Evolutionary conservation across 306 rosid species (phyloP), one percentile per base, ranked within the genome.

Genomic region (Cotoneaster glaucophyllus): DNA sequence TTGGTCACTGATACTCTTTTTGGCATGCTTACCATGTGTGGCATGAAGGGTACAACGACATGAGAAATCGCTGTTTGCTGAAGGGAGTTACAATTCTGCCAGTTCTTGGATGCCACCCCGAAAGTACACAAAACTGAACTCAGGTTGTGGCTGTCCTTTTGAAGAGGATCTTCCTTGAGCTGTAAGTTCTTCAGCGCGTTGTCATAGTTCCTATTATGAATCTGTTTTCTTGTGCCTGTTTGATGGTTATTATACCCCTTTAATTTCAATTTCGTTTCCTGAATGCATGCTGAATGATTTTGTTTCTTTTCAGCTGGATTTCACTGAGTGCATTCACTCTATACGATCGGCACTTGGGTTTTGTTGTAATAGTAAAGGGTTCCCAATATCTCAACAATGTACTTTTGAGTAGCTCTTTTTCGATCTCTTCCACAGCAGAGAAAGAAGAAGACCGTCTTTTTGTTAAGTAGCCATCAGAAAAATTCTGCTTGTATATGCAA

Each of bases 141-240:
- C 90, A 69, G 87, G 85, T 54, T 84, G 85, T 82, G 88, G 90
- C 53, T 82, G 88, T 83, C 87, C 90, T 78, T 84, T 85, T 82
- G 84, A 5, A 28, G 89, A 85, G 77, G 86, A 86, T 58, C 79
- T 83, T 52, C 89, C 89, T 4, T 22, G 88, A 59, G 82, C 88
- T 70, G 85, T 85, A 70, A 83, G 70, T 73, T 79, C 89, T 75
- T 43, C 39, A 65, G 8, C n/a, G n/a, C 15, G 66, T 26, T 62
- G 21, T 11, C 64, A 31, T 12, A 10, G 17, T 63, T 24, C 17
- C 22, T 18, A 26, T 57, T 57, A 22, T 21, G 53, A 62, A 22
- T 19, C 11, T 8, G 22, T 32, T 67, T 64, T 66, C 22, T 2
- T 15, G 21, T 48, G 26, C 17, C 4, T 8, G 34, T 28, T 63